Conservation (phyloP, 495 filamentous ascomycete species). For the Penicilliopsis zonata region DNA sequence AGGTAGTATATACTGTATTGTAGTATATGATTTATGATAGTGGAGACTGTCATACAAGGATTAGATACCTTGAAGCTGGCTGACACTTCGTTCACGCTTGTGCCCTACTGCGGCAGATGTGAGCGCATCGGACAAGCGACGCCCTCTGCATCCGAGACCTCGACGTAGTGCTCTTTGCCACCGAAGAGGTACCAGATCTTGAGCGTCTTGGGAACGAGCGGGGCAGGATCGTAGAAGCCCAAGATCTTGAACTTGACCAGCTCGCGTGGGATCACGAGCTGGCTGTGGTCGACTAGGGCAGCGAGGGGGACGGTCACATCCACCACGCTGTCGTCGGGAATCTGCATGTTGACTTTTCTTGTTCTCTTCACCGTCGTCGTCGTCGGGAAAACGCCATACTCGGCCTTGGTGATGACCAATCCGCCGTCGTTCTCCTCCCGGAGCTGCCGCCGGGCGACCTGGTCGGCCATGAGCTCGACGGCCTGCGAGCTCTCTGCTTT, state of each 20-base stretch:
- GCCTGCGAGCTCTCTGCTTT: constrained; percentile 38
- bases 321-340: constrained; percentile 15
- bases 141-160: constrained; percentile 33
- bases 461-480: constrained; percentile 37
- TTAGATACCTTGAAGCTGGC: too few species aligned
- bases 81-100: too few species aligned
- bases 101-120: too few species aligned
- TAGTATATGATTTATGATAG: too few species aligned
- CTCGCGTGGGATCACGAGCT: constrained; percentile 30
- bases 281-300: constrained; percentile 33
- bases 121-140: constrained; percentile 25
- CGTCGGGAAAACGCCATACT: constrained; percentile 28
- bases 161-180: constrained; percentile 31
- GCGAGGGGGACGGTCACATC: constrained; percentile 40
- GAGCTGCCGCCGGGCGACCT: constrained; percentile 34
- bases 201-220: constrained; percentile 36
- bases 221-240: constrained; percentile 47
- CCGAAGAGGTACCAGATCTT: constrained; percentile 41
- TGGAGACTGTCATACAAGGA: too few species aligned
- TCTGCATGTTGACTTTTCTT: constrained; percentile 11
- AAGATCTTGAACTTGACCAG: constrained; percentile 38
- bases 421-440: constrained; percentile 24
- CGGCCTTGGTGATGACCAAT: constrained; percentile 27
- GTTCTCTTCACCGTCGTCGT: too few species aligned
- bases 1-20: too few species aligned